Base-by-base conservation (phyloP, 371 early-diverging fungal genomes). In the Fennellomyces sp. region DNA sequence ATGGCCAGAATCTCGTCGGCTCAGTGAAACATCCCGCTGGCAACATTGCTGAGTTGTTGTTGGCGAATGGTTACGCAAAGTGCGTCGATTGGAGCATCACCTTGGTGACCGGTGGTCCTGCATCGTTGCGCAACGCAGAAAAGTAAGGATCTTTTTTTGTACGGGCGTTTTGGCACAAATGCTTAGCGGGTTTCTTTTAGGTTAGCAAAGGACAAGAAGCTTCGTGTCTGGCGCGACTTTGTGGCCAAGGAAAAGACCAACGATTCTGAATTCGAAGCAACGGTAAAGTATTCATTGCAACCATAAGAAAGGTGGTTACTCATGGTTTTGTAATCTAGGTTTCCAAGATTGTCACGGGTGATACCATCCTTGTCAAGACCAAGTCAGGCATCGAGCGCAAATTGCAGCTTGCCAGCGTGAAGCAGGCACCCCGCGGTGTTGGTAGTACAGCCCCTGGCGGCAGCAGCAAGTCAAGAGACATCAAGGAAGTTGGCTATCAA, bases 41-140 rank as follows among this genome's bases (percentile, higher is more conserved):
- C 47, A 95, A 95, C 66, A 98, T 98, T 72, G 88, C 94, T 33
- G 96, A 97, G 72, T 86, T 89, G 15, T 75, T 98, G 36, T 75
- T 98, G 13, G 63, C 82, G 13, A 87, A 85, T 63, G 96, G 95
- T 15, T 81, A 92, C 42, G 98, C 96, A 23, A 92, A 88, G 57
- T 89, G 94, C 35, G 91, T 90, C 15, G 97, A 96, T 59, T 92
- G 94, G 94, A 90, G 91, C 56, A 85, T 91, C 29, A 81, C 90
- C 3, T 63, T 89, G 54, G 88, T 91, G 21, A 92, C 92, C 5
- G 91, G 89, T 53, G 91, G 91, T 1, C 86, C 94, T 5, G 66
- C 76, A 15, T 80, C 83, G 26, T 81, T 94, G 52, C 85, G 94
- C 28, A 86, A 83, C 23, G 94, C 95, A 12, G 97, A 98, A 80